Conservation (phyloP, 2,329 filamentous ascomycete species). For the Zopfia rhizophila region DNA sequence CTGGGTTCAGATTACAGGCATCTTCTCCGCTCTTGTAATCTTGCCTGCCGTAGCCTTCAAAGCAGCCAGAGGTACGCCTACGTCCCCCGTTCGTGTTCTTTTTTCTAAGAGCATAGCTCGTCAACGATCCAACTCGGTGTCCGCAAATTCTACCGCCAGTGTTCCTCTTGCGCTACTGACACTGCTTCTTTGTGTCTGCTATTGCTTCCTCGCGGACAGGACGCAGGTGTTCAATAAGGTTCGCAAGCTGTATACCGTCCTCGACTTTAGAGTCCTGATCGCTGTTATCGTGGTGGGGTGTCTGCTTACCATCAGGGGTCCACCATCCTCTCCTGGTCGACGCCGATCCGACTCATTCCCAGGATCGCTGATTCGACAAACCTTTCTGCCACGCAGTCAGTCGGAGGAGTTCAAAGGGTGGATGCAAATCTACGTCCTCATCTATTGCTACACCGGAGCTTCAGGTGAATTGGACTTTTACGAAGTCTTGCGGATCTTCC, state of each 20-base stretch:
- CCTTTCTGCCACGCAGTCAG: constrained; percentile 65
- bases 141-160: constrained; percentile 1
- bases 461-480: constrained; percentile 64
- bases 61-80: too few relatives aligned
- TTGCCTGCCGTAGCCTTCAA: constrained; percentile 30
- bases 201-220: constrained; percentile 66
- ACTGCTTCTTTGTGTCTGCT: constrained; percentile 32
- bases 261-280: constrained; percentile 47
- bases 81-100: too few relatives aligned
- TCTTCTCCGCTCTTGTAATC: constrained; percentile 43
- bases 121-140: too few relatives aligned
- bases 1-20: constrained; percentile 49
- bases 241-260: constrained; percentile 57
- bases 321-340: constrained; percentile 7
- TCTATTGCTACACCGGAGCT: constrained; percentile 69
- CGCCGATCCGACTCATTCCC: constrained; percentile 10
- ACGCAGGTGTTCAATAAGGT: constrained; percentile 64
- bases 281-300: constrained; percentile 39
- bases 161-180: constrained; percentile 3
- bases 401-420: constrained; percentile 74
- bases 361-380: constrained; percentile 34
- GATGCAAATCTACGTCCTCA: constrained; percentile 67
- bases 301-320: constrained; percentile 40
- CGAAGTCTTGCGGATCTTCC: constrained; percentile 64
- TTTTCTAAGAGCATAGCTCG: too few relatives aligned